Conservation (phyloP, 2,329 filamentous ascomycete species). For the Mycosphaerella arachidis region DNA sequence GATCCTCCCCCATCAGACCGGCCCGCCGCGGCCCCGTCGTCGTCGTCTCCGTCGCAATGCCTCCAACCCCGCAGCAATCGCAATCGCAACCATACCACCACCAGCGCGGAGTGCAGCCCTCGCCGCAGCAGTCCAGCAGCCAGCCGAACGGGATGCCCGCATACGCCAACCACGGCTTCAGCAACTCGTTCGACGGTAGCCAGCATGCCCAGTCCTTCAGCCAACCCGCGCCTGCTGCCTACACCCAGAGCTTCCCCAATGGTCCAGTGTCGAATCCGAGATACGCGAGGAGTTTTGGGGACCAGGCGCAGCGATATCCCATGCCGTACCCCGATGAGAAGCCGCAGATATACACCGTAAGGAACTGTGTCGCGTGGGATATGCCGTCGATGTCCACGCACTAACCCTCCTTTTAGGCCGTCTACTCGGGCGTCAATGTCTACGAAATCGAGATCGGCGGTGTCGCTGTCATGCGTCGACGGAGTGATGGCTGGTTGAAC, state of each 20-base stretch:
- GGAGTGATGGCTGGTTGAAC: constrained; percentile 94
- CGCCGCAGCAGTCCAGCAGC: constrained; percentile 15
- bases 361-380: constrained; percentile 11
- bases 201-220: constrained; percentile 16
- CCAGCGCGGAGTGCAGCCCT: constrained; percentile 21
- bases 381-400: background rate
- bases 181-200: constrained; percentile 27
- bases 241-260: constrained; percentile 32
- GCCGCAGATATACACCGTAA: constrained; percentile 50
- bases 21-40: constrained; percentile 11
- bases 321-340: constrained; percentile 29
- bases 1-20: background rate
- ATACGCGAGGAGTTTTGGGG: constrained; percentile 33
- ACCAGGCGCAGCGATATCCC: constrained; percentile 20
- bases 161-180: constrained; percentile 25
- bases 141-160: constrained; percentile 19
- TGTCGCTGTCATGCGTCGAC: constrained; percentile 90
- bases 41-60: constrained; percentile 20
- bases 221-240: constrained; percentile 20
- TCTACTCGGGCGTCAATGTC: constrained; percentile 92
- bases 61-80: constrained; percentile 30
- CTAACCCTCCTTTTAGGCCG: constrained; percentile 52
- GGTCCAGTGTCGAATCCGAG: constrained; percentile 37
- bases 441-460: constrained; percentile 98
- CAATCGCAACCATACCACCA: constrained; percentile 8